Conservation (phyloP, 345 rosid species). For the Linum tenue region DNA sequence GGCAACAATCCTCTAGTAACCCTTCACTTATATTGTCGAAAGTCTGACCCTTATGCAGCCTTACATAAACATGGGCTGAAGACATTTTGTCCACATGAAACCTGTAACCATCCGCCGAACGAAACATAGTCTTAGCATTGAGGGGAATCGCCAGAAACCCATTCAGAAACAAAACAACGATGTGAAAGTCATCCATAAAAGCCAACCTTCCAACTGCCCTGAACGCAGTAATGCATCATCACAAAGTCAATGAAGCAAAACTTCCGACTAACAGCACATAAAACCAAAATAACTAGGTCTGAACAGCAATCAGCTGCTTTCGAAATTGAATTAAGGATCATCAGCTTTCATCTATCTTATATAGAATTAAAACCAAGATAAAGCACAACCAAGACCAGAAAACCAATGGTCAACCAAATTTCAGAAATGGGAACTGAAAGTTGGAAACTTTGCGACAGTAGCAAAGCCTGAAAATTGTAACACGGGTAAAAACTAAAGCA, state of each 20-base stretch:
- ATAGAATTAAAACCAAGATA: too few species aligned
- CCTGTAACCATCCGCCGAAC: conserved; percentile 35
- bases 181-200: neutral
- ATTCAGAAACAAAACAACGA: neutral
- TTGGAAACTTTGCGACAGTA: neutral
- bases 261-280: neutral
- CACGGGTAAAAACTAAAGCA: too few species aligned
- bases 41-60: conserved; percentile 79
- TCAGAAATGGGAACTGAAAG: too few species aligned
- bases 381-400: too few species aligned
- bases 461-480: too few species aligned
- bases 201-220: neutral
- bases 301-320: too few species aligned
- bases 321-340: too few species aligned
- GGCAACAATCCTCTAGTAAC: conserved; percentile 84
- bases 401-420: too few species aligned
- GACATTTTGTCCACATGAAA: conserved; percentile 99
- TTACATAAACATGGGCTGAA: conserved; percentile 91
- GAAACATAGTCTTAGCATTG: neutral
- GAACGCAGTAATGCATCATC: neutral
- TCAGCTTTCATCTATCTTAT: too few species aligned
- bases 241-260: neutral
- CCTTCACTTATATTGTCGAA: conserved; percentile 82
- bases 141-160: neutral
- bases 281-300: too few species aligned